Evolutionary conservation across 139 green algal species (phyloP), one percentile per base, ranked within the genome.

Genomic region (Tetraselmis chui): DNA sequence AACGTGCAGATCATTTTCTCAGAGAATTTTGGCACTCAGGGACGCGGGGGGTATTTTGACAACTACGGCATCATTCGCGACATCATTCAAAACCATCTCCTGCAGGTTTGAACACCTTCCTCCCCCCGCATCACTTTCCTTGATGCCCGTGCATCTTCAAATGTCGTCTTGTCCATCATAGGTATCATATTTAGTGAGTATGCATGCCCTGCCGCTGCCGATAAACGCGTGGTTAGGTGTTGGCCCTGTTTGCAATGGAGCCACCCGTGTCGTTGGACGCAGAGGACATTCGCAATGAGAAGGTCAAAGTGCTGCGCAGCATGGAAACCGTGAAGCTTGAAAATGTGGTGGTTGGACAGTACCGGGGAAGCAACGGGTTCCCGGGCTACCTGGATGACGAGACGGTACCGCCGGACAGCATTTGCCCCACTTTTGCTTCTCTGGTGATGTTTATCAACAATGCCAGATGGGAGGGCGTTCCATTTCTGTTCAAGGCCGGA

Each of bases 11-110:
- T 99, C 84, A 98, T 97, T 32, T 99, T 99, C 89, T 95, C 85
- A 58, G 97, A 99, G 86, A 90, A 98, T 87, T 99, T 98, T 91
- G 97, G 97, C 82, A 99, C 97, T 1, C 94, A 99, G 88, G 96
- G 96, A 1, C 90, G 96, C 18, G 97, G 97, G 26, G 97, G 97
- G 27, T 99, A 99, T 90, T 99, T 99, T 91, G 97, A 99, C 90
- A 87, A 97, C 83, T 99, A 98, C 85, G 97, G 97, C 87, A 99
- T 99, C 89, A 96, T 99, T 84, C 91, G 97, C 5, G 97, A 99
- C 87, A 97, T 99, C 82, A 99, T 99, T 84, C 97, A 99, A 85
- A 99, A 99, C 88, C 97, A 99, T 84, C 88, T 99, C 81, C 89
- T 99, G 81, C 93, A 92, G 85, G 77, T 31, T 23, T 84, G 80